Evolutionary conservation across 805 yeast genomes (phyloP), one percentile per base, ranked within the genome.

Genomic region (Kurtzmaniella cleridarum): DNA sequence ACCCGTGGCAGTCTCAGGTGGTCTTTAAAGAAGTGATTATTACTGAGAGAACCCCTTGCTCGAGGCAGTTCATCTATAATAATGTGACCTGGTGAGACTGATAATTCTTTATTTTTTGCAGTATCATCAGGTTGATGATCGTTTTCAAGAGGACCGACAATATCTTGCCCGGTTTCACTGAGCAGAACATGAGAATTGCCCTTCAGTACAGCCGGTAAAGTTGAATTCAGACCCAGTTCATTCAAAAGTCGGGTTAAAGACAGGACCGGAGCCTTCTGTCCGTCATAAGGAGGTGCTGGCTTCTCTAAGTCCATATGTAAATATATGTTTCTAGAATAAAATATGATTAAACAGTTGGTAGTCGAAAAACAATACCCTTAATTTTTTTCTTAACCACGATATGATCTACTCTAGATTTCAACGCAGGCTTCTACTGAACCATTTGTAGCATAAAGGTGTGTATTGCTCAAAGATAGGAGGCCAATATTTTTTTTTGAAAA

Each of bases 1-100:
- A 63, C 37, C 66, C 81, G 44, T 47, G 78, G 69, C 43, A 33
- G 23, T 20, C 33, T 16, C 33, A 30, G 33, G 9, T 32, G 39
- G 36, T 13, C 36, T 13, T 20, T 20, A 8, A 20, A 20, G 24
- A 20, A 20, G 24, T 20, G 24, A 20, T 8, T 20, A 20, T 20
- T 20, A 5, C 24, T 8, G 8, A 20, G 8, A 20, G 24, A 20
- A 5, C 24, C 24, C 24, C 24, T 20, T 20, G 24, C 8, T 5
- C 24, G 24, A 5, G 24, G 24, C 24, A 20, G 24, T 20, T 20
- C 24, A 20, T 20, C 24, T 20, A 20, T 5, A 5, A 20, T 8
- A 8, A 20, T 20, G 24, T 20, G 24, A 20, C 24, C 24, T 5
- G 30, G 15, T 5, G 30, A 28, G 30, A 28, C 9, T n/a, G 15